Percentiles rank a stretch among this genome's conserved stretches.
phyloP scores from a whole-genome alignment of 2,329 filamentous ascomycete species.

The Aureobasidium sp. region DNA sequence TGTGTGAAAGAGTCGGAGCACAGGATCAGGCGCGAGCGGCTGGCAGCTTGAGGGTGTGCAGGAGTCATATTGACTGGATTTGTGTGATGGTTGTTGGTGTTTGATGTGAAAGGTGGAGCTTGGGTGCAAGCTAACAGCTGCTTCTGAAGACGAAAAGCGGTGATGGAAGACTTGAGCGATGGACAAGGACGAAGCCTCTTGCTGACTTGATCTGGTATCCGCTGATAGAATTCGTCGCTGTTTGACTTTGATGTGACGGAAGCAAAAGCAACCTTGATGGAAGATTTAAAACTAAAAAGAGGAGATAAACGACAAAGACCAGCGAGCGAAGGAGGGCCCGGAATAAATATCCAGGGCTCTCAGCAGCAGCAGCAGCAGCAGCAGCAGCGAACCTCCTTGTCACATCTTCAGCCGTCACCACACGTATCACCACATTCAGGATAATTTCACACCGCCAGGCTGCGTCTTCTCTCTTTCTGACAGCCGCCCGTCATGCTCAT shows the following conservation, averaged over 20 bases:
- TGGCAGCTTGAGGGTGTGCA: conserved; percentile 13
- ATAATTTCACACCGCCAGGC: neutral
- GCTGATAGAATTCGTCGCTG: neutral
- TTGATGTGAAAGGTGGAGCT: neutral
- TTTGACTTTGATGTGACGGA: neutral
- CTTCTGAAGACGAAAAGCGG: neutral
- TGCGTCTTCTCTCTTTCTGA: neutral
- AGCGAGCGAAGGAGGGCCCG: neutral
- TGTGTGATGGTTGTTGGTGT: neutral
- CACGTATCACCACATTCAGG: neutral
- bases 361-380: too few relatives aligned
- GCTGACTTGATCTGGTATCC: neutral
- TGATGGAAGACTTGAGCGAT: neutral
- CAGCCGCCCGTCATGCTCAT: neutral
- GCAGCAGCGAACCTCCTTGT: neutral
- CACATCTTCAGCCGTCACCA: neutral
- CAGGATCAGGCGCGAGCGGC: conserved; percentile 6
- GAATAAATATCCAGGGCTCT: neutral
- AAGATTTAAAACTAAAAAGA: neutral
- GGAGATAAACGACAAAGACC: neutral
- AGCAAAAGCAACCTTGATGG: neutral
- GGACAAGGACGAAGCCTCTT: neutral
- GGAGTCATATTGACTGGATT: conserved; percentile 11
- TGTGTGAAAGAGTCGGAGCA: conserved; percentile 16
- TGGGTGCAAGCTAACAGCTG: neutral